Base-by-base conservation (phyloP, 1,284 basidiomycete species). In the Lentinula novae-zelandiae region DNA sequence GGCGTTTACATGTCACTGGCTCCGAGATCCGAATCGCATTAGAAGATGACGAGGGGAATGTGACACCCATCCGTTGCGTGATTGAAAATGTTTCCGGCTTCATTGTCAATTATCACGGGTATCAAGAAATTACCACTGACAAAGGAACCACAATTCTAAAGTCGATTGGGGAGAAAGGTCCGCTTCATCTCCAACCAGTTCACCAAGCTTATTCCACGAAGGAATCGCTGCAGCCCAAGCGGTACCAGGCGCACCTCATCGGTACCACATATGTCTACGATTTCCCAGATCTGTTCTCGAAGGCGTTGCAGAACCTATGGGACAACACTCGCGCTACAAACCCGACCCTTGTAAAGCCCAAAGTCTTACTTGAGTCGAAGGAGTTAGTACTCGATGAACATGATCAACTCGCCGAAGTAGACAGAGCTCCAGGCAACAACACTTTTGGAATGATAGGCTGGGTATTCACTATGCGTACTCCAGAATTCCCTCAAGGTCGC, bases 201-300 rank as follows among this genome's bases (percentile, higher is more conserved):
- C 91, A 93, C 75, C 87, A 90, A 67, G 83, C 94, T 0, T 98
- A 99, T 77, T 86, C 96, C 15, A 98, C 96, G 63, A 99, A 98
- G 78, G 96, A 98, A 73, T 98, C 95, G n/a, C 82, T 99, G 58
- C 97, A 99, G 76, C 96, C 96, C 60, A 96, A 97, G 74, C 95
- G 97, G 68, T 98, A 98, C 80, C 96, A 98, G 72, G 97, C 97
- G n/a, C 97, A 99, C 75, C 87, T 97, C 61, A 90, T 98, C 66
- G 96, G 97, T 63, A 99, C 97, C 36, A 99, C 96, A 54, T 99
- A 99, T 72, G 96, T 92, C 48, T 96, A 99, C 78, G 97, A 99
- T 79, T 98, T 99, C 87, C 95, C 97, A 53, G 96, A 98, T 71
- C 86, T 99, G 62, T 98, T 99, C 82, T 90, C 95, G 56, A 98